Base-by-base conservation (phyloP, 192 early-diverging fungal species). In the Entrophospora sp. region DNA sequence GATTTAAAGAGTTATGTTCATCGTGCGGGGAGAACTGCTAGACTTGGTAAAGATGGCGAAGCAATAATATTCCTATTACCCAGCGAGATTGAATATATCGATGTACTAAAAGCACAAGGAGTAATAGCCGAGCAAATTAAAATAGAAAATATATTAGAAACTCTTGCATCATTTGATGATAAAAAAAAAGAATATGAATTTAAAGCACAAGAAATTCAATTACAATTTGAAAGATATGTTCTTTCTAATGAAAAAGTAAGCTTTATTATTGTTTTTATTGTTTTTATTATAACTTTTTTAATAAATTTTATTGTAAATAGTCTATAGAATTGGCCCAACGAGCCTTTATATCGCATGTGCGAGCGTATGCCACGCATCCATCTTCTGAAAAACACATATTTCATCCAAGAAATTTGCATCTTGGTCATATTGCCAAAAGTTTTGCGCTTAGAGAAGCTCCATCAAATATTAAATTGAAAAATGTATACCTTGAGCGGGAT, bases 371-470 rank as follows among this genome's bases (percentile, higher is more conserved):
- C 5, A 98, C 97, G 1, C 94, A 99, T 72, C 71, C 82, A 2
- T 72, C 91, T 18, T 66, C 84, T 0, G 91, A 96, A 69, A 87
- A 87, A 38, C 87, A 89, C 36, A 89, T 99, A 24, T 99, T 99
- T 81, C 95, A 99, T 69, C 79, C 98, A 66, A 85, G 87, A 56
- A 90, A 91, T 62, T 75, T 99, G 68, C 97, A 99, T 75, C 78
- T 98, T 60, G 97, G 97, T 5, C 97, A 99, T 71, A 74, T 96
- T 65, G 97, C 95, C 48, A 98, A 98, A 75, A 80, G 87, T 18
- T 99, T 99, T 85, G 93, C 84, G n/a, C 77, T 99, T 49, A 84
- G 94, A 25, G 97, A 98, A 68, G 87, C 92, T 3, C 97, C 97
- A 3, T 84, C 84, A 20, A 77, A 87, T 57, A 74, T 83, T 20